phyloP scores from a whole-genome alignment of 2,329 filamentous ascomycete species.

The Pseudonectria buxi region DNA sequence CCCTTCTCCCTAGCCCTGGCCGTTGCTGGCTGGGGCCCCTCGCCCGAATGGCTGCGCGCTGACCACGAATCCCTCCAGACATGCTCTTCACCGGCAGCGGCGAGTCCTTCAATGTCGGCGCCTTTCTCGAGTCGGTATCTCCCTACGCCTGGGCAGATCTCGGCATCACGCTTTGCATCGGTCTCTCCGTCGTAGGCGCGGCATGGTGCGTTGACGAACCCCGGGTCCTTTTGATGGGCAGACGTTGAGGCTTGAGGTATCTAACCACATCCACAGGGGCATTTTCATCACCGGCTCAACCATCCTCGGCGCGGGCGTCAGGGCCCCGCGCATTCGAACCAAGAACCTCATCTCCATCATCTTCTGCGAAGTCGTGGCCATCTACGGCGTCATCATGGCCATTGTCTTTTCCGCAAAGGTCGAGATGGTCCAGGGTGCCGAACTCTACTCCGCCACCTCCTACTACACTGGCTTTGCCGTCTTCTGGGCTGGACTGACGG shows the following conservation, averaged over 20 bases:
- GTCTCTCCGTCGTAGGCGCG: slow-evolving; percentile 90
- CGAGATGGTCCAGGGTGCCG: slow-evolving; percentile 54
- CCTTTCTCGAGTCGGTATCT: slow-evolving; percentile 88
- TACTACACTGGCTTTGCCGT: slow-evolving; percentile 94
- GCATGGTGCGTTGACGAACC: slow-evolving; percentile 64
- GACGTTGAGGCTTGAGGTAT: background rate
- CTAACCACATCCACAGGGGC: slow-evolving; percentile 56
- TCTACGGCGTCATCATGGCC: slow-evolving; percentile 99
- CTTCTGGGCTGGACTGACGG: slow-evolving; percentile 93
- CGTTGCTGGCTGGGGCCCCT: slow-evolving; percentile 4
- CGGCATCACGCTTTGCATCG: slow-evolving; percentile 91
- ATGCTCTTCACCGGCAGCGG: slow-evolving; percentile 98
- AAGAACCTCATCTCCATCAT: slow-evolving; percentile 99
- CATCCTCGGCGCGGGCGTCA: slow-evolving; percentile 93
- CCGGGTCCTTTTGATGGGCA: too few relatives aligned
- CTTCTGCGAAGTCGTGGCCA: slow-evolving; percentile 99
- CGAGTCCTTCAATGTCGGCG: slow-evolving; percentile 94
- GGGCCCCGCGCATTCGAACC: slow-evolving; percentile 92
- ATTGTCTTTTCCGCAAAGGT: slow-evolving; percentile 96
- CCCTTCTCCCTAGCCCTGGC: slow-evolving; percentile 5
- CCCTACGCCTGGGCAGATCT: slow-evolving; percentile 89
- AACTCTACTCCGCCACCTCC: slow-evolving; percentile 65
- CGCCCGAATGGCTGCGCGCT: slow-evolving; percentile 9
- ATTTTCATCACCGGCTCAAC: slow-evolving; percentile 98
- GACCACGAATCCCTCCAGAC: slow-evolving; percentile 49